A percentile compares a stretch with the other conserved stretches of the same genome.
Conservation (phyloP, 2,329 filamentous ascomycete species). For the Ilyonectria sp. region DNA sequence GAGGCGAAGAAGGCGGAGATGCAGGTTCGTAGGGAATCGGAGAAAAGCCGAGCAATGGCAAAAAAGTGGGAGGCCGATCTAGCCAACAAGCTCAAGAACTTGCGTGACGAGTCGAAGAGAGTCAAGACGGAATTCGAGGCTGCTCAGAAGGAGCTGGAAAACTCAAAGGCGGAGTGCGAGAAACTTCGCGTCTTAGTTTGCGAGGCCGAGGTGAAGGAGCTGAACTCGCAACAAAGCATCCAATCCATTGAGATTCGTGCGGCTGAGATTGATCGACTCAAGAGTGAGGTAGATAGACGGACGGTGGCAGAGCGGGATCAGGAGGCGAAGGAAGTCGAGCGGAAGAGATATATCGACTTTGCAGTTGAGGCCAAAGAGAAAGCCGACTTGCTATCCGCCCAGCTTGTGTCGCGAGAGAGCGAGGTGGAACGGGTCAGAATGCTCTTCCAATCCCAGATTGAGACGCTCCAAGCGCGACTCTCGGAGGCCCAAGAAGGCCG, state of each 20-base stretch:
- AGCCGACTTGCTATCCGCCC: conserved; percentile 71
- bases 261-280: conserved; percentile 73
- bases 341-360: conserved; percentile 69
- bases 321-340: conserved; percentile 75
- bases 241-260: conserved; percentile 74
- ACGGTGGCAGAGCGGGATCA: conserved; percentile 74
- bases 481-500: conserved; percentile 54
- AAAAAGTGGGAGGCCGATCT: conserved; percentile 86
- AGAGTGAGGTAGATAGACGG: conserved; percentile 71
- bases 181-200: conserved; percentile 77
- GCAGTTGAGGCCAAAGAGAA: conserved; percentile 72
- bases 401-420: conserved; percentile 66
- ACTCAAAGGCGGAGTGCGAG: conserved; percentile 72
- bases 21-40: conserved; percentile 79
- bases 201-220: conserved; percentile 78
- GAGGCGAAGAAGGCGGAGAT: conserved; percentile 80
- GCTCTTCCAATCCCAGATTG: conserved; percentile 65
- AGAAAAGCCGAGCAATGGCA: conserved; percentile 79
- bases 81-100: conserved; percentile 73
- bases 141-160: conserved; percentile 71
- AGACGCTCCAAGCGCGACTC: conserved; percentile 62
- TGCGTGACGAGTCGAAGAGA: conserved; percentile 80
- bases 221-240: conserved; percentile 74
- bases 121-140: conserved; percentile 71
- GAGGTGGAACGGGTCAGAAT: conserved; percentile 61